Percentiles rank a stretch among this genome's conserved stretches.
phyloP scores from a whole-genome alignment of 345 rosid genomes.

The Eucalyptus sideroxylon region DNA sequence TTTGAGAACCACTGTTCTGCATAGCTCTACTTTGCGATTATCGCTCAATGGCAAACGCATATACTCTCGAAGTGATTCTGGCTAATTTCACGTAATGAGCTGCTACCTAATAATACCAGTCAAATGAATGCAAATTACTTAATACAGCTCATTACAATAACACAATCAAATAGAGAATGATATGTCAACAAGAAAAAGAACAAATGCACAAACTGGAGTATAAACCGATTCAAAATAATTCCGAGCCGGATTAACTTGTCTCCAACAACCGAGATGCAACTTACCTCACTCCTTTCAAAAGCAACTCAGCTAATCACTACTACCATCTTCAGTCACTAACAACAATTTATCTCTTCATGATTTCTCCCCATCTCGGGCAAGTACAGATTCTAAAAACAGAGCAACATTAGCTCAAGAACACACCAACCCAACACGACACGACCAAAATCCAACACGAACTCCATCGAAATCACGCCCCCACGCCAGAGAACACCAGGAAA shows the following conservation, averaged over 20 bases:
- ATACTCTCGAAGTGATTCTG: background rate
- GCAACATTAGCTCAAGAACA: background rate
- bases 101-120: background rate
- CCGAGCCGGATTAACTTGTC: no score
- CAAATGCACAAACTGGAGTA: background rate
- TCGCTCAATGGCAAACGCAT: background rate
- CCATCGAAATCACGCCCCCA: background rate
- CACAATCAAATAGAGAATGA: background rate
- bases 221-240: background rate
- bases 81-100: background rate
- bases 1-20: constrained; percentile 39
- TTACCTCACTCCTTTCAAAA: background rate
- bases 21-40: constrained; percentile 16
- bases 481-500: background rate
- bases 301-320: background rate
- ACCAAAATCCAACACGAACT: background rate
- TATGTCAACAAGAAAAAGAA: background rate
- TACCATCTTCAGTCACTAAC: background rate
- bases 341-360: background rate
- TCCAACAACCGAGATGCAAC: background rate
- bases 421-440: background rate
- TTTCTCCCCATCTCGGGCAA: background rate
- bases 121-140: background rate
- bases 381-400: background rate
- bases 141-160: background rate